A percentile compares a stretch with the other conserved stretches of the same genome.
Conservation (phyloP, 1,284 basidiomycete species). For the Malassezia sp. region DNA sequence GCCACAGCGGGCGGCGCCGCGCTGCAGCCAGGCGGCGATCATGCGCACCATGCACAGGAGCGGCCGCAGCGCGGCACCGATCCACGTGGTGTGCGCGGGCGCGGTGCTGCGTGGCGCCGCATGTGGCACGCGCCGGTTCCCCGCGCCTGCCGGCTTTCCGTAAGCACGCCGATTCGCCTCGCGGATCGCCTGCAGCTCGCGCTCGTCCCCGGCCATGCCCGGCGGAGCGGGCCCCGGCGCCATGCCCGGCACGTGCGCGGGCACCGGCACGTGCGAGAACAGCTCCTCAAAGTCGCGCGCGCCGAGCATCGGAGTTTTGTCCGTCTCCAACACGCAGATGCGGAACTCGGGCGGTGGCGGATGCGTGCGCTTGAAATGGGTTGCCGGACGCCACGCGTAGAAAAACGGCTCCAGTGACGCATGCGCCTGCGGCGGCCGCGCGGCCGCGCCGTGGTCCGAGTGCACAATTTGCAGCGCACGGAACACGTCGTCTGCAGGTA, state of each 20-base stretch:
- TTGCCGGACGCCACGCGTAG: slow-evolving; percentile 81
- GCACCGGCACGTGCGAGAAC: slow-evolving; percentile 32
- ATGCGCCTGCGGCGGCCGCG: not conserved
- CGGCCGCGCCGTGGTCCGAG: slow-evolving; percentile 50
- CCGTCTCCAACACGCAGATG: slow-evolving; percentile 56
- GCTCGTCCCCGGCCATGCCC: slow-evolving; percentile 7
- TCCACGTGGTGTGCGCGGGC: slow-evolving; percentile 13
- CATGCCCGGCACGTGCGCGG: slow-evolving; percentile 18
- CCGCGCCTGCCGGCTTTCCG: slow-evolving; percentile 18
- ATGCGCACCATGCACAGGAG: not conserved
- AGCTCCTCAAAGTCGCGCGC: slow-evolving; percentile 25
- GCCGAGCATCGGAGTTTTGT: slow-evolving; percentile 19
- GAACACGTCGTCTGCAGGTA: slow-evolving; percentile 17
- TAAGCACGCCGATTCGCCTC: slow-evolving; percentile 27
- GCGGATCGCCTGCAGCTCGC: slow-evolving; percentile 21
- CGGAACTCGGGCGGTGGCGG: slow-evolving; percentile 76
- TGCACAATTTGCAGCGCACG: slow-evolving; percentile 60
- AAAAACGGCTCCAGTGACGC: slow-evolving; percentile 55
- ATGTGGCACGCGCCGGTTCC: too few species aligned
- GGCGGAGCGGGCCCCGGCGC: slow-evolving; percentile 1
- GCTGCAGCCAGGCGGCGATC: slow-evolving; percentile 12
- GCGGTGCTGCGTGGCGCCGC: too few species aligned
- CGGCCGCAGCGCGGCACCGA: not conserved
- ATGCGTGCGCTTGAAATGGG: slow-evolving; percentile 66
- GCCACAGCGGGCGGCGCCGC: not conserved